Evolutionary conservation across 1,284 basidiomycete species (phyloP).

Genomic region (Tilletia horrida): DNA sequence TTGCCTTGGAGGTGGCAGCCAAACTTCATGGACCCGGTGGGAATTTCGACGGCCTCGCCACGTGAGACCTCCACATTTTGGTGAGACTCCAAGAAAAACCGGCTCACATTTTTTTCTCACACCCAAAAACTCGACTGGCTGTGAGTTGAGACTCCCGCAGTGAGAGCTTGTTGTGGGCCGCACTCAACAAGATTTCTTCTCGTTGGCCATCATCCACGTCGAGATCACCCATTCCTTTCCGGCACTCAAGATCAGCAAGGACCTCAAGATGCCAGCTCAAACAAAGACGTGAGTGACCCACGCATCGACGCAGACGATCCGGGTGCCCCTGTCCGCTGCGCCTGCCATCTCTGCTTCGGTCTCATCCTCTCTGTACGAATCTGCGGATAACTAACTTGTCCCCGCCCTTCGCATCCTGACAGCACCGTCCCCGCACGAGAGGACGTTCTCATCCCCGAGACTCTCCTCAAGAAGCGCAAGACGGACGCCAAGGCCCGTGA

Average conservation of each 20-base stretch:
- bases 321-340: not conserved
- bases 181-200: too few species aligned
- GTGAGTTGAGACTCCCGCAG: too few species aligned
- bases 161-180: too few species aligned
- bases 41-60: too few species aligned
- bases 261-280: slow-evolving; percentile 17
- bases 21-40: too few species aligned
- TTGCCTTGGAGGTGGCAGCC: too few species aligned
- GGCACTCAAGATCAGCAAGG: not conserved
- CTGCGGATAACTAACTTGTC: too few species aligned
- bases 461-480: slow-evolving; percentile 73
- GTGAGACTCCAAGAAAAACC: too few species aligned
- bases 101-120: too few species aligned
- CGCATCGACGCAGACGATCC: not conserved
- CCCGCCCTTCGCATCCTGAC: not conserved
- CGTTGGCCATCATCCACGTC: not conserved
- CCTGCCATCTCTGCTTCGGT: not conserved
- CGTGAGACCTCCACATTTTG: too few species aligned
- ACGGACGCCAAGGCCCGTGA: slow-evolving; percentile 95
- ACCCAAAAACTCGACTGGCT: too few species aligned
- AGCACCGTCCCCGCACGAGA: slow-evolving; percentile 20
- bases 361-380: not conserved
- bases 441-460: slow-evolving; percentile 54
- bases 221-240: not conserved
- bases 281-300: not conserved